Evolutionary conservation across 768 basidiomycete genomes (phyloP).

Genomic region (Collybia mongolica): DNA sequence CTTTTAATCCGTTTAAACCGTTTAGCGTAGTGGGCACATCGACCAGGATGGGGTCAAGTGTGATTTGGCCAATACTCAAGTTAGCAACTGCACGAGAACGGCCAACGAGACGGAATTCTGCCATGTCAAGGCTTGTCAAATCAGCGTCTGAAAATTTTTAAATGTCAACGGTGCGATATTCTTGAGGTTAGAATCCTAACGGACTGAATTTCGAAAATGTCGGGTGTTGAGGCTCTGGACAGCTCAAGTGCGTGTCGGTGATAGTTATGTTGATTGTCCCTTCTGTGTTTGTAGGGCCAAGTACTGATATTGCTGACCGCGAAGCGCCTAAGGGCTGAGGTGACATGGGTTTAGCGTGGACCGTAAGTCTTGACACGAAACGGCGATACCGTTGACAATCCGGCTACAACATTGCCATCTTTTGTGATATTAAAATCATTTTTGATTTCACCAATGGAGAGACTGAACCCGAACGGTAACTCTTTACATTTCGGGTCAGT

Average conservation of each 20-base stretch:
- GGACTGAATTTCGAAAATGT: conserved; percentile 60
- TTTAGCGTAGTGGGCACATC: conserved; percentile 61
- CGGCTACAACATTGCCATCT: conserved; percentile 51
- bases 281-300: conserved; percentile 51
- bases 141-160: conserved; percentile 45
- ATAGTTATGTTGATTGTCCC: conserved; percentile 69
- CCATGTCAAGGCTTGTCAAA: conserved; percentile 47
- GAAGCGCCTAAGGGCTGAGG: conserved; percentile 61
- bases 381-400: conserved; percentile 51
- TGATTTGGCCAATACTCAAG: conserved; percentile 62
- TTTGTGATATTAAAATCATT: conserved; percentile 64
- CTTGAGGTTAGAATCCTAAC: conserved; percentile 15
- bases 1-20: conserved; percentile 62
- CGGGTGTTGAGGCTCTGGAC: conserved; percentile 44
- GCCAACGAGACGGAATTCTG: conserved; percentile 58
- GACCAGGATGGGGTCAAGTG: conserved; percentile 70
- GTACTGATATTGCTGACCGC: conserved; percentile 53
- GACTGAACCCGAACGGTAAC: conserved; percentile 69
- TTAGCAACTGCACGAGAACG: conserved; percentile 59
- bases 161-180: conserved; percentile 4
- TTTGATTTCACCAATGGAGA: conserved; percentile 58
- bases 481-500: conserved; percentile 30
- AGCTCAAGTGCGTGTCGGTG: conserved; percentile 46
- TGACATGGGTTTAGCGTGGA: not conserved
- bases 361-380: not conserved